Conservation (phyloP, 768 basidiomycete species). For the Psilocybe tampanensis region DNA sequence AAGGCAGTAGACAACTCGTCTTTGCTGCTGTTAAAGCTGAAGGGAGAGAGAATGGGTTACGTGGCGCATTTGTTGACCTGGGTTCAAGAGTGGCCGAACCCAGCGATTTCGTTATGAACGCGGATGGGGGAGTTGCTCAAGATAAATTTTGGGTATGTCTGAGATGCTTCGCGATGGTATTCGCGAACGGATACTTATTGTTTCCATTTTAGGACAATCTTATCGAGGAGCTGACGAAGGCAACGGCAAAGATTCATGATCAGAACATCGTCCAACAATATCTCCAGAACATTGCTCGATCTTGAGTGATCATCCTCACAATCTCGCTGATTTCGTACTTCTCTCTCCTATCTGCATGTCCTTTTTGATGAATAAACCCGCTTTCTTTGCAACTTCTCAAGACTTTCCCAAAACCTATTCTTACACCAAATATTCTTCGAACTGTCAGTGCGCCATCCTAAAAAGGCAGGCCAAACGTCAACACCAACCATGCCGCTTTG, state of each 20-base stretch:
- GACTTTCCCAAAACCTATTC: too few relatives aligned
- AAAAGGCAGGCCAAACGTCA: too few relatives aligned
- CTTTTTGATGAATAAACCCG: too few relatives aligned
- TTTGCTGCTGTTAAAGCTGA: slow-evolving; percentile 28
- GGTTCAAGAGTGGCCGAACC: slow-evolving; percentile 23
- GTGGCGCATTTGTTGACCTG: slow-evolving; percentile 28
- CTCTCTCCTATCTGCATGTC: too few relatives aligned
- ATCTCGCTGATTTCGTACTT: too few relatives aligned
- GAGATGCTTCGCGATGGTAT: neutral
- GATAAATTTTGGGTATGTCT: slow-evolving; percentile 30
- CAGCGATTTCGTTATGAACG: slow-evolving; percentile 25
- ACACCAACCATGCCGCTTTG: too few relatives aligned
- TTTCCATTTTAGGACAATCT: slow-evolving; percentile 17
- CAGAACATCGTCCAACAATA: slow-evolving; percentile 15
- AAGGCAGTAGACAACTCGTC: slow-evolving; percentile 36
- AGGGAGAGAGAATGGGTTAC: slow-evolving; percentile 17
- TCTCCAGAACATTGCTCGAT: neutral
- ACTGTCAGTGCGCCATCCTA: too few relatives aligned
- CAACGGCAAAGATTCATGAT: slow-evolving; percentile 18
- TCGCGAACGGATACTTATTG: neutral
- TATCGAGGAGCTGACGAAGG: slow-evolving; percentile 17
- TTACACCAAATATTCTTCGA: too few relatives aligned
- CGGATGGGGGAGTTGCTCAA: slow-evolving; percentile 23
- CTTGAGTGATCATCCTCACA: too few relatives aligned
- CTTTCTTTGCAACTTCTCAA: too few relatives aligned